These are phyloP conservation scores for Cyberlindnera maritima DNA, from an alignment of 805 yeast species.

Conservation along the genomic window DNA sequence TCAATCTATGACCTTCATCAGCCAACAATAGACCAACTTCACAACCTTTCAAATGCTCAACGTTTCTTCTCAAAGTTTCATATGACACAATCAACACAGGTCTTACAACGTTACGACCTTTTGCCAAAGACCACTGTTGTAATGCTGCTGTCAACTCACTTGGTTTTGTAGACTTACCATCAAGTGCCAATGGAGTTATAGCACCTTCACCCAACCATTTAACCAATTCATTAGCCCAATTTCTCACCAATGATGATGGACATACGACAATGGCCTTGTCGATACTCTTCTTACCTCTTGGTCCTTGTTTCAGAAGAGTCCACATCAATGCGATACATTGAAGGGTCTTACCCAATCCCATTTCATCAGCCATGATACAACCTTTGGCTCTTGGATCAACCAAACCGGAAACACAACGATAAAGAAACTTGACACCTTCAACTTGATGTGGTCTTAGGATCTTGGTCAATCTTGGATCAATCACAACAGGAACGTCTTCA, in stretches of 20 bases:
- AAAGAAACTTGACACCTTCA: slow-evolving; percentile 90
- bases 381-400: slow-evolving; percentile 84
- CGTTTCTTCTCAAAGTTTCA: slow-evolving; percentile 87
- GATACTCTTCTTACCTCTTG: slow-evolving; percentile 75
- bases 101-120: slow-evolving; percentile 83
- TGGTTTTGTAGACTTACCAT: slow-evolving; percentile 80
- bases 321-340: slow-evolving; percentile 90
- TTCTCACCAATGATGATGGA: slow-evolving; percentile 89
- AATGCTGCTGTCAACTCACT: slow-evolving; percentile 66
- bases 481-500: slow-evolving; percentile 92
- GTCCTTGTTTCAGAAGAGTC: slow-evolving; percentile 88
- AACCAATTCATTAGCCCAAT: slow-evolving; percentile 95
- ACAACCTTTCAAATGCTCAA: slow-evolving; percentile 66
- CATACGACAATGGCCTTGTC: slow-evolving; percentile 91
- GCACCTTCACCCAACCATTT: slow-evolving; percentile 97
- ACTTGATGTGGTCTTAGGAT: slow-evolving; percentile 94
- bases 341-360: slow-evolving; percentile 91
- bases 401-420: slow-evolving; percentile 86
- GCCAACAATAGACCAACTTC: slow-evolving; percentile 86
- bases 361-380: slow-evolving; percentile 97
- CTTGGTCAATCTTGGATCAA: slow-evolving; percentile 84
- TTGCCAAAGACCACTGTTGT: slow-evolving; percentile 81
- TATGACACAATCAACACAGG: slow-evolving; percentile 94
- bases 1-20: slow-evolving; percentile 81
- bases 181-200: slow-evolving; percentile 83